phyloP scores from a whole-genome alignment of 768 basidiomycete species.

The Podaxis sp. region DNA sequence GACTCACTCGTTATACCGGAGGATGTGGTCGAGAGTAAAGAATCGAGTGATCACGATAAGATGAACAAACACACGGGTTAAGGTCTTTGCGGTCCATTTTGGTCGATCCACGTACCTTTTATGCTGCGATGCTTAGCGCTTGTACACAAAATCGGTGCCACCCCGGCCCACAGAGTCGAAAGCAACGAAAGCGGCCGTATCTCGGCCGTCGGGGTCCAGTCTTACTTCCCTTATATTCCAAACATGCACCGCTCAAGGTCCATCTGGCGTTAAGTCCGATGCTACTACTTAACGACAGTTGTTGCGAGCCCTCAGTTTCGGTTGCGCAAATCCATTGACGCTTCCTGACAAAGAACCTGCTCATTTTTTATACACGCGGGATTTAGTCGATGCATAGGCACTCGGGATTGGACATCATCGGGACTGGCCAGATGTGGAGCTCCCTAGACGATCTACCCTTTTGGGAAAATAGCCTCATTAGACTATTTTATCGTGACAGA shows the following conservation, averaged over 20 bases:
- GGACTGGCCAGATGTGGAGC: background rate
- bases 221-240: background rate
- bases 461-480: background rate
- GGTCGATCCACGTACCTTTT: background rate
- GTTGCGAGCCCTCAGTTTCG: background rate
- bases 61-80: background rate
- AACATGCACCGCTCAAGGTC: conserved; percentile 5
- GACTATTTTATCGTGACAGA: no score
- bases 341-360: background rate
- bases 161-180: background rate
- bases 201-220: background rate
- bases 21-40: conserved; percentile 1
- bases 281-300: background rate
- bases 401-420: background rate
- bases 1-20: background rate
- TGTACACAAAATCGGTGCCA: background rate
- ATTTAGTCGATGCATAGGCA: background rate
- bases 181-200: background rate
- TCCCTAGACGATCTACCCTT: background rate
- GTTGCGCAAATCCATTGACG: background rate
- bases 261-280: conserved; percentile 2
- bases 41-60: conserved; percentile 5
- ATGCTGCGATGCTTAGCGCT: background rate
- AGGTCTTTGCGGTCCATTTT: background rate
- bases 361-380: background rate